phyloP scores from a whole-genome alignment of 441 rosid species.

The Arabidopsis lyrata region DNA sequence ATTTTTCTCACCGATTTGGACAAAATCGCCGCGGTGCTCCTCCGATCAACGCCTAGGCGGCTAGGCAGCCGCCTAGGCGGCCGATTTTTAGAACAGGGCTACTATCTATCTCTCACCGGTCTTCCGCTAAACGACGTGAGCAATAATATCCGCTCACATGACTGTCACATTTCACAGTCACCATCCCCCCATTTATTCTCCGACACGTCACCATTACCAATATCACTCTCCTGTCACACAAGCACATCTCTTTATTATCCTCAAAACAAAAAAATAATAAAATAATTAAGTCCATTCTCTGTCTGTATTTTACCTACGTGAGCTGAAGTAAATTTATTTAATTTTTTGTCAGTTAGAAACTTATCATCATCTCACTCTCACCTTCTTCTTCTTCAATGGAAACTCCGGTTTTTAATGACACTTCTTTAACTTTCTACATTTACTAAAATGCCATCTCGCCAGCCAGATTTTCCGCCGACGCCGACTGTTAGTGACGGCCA shows the following conservation, averaged over 20 bases:
- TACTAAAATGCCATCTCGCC: slow-evolving; percentile 67
- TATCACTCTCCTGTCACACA: slow-evolving; percentile 33
- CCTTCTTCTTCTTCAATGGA: slow-evolving; percentile 30
- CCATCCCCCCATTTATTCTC: slow-evolving; percentile 37
- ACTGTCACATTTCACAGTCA: slow-evolving; percentile 40
- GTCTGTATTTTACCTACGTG: slow-evolving; percentile 13
- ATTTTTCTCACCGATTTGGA: too few relatives aligned
- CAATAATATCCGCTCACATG: slow-evolving; percentile 40
- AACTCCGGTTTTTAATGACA: slow-evolving; percentile 1
- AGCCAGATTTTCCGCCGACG: slow-evolving; percentile 16
- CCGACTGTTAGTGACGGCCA: slow-evolving; percentile 25
- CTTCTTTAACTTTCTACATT: slow-evolving; percentile 14
- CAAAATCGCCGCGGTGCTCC: too few relatives aligned
- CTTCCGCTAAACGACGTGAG: slow-evolving; percentile 34
- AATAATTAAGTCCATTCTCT: background rate
- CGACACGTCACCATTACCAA: slow-evolving; percentile 30
- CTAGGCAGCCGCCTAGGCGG: too few relatives aligned
- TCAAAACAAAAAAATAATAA: background rate
- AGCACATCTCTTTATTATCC: slow-evolving; percentile 29
- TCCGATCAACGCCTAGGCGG: too few relatives aligned
- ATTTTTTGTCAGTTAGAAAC: slow-evolving; percentile 18
- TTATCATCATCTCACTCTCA: slow-evolving; percentile 22
- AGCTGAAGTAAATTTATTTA: slow-evolving; percentile 8
- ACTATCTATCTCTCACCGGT: slow-evolving; percentile 21
- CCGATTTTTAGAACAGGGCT: too few relatives aligned